Evolutionary conservation across 1,284 basidiomycete species (phyloP), one percentile per base, ranked within the genome.

Genomic region (Sporisorium sorghi): DNA sequence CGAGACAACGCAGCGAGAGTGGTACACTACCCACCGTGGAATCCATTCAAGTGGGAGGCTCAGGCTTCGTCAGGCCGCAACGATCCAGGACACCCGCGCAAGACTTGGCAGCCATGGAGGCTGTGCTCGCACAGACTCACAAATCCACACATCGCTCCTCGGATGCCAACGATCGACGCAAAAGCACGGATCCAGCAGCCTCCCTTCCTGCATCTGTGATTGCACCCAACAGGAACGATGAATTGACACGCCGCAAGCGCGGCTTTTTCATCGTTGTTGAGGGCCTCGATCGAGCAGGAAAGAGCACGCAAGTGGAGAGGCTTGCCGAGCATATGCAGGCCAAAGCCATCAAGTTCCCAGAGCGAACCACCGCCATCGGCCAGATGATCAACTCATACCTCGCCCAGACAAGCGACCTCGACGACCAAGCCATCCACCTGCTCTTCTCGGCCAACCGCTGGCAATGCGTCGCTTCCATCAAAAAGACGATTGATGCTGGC

Each of bases 401-500:
- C 37, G 80, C 89, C 57, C 92, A 91, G 19, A 86, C 91, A 62
- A 88, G 90, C 10, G 93, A 98, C 23, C 87, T 98, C 55, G 93
- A 97, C 84, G 94, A 98, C 86, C 91, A 88, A 74, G 92, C 92
- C 2, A 91, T 99, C 58, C 96, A 99, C 83, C 89, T 98, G 1
- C 89, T 99, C 58, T 99, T 99, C 87, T 91, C 93, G 50, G 96
- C 95, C 1, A 99, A 99, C 84, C 89, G 96, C 23, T 99, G 97
- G 96, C 96, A 99, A 85, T 68, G 68, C 57, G 59, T 75, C 42
- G 49, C 72, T 23, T 64, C 70, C 33, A 49, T 72, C 26, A 30
- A 73, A 57, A 81, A 86, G 7, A 86, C 89, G 23, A 87, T 98
- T 12, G 85, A 85, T 0, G 81, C 86, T 0, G 94, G 94, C 0